phyloP scores from a whole-genome alignment of 345 rosid genomes.

The Euphorbia peplus region DNA sequence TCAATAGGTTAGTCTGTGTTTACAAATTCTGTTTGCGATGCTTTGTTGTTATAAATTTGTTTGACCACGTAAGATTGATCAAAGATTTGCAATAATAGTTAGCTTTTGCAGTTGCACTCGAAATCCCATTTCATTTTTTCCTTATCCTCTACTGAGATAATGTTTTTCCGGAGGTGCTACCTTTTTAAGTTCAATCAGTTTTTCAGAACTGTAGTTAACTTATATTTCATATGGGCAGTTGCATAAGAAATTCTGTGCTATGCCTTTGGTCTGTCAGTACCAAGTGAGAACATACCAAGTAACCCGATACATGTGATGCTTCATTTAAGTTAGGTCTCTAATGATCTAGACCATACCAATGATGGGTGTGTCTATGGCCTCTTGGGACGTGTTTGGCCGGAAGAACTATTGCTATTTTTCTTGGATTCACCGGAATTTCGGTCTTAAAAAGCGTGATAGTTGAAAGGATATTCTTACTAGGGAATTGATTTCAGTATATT shows the following conservation, averaged over 20 bases:
- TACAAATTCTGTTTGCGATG: neutral
- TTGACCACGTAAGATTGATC: neutral
- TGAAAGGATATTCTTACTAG: neutral
- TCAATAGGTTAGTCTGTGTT: constrained; percentile 42
- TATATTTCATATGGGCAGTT: neutral
- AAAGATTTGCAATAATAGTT: neutral
- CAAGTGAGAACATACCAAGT: neutral
- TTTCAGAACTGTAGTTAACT: neutral
- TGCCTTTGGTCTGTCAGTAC: neutral
- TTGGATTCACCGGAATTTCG: neutral
- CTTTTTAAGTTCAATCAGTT: neutral
- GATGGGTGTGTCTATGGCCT: neutral
- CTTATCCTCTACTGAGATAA: neutral
- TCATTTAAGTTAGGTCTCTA: neutral
- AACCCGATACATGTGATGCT: neutral
- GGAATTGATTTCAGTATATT: neutral
- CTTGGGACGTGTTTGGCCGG: neutral
- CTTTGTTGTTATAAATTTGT: neutral
- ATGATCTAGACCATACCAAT: neutral
- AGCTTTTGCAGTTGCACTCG: neutral
- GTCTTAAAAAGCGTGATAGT: neutral
- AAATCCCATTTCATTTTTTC: neutral
- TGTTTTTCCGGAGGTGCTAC: neutral
- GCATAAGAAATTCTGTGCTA: neutral
- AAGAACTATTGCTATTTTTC: neutral